Evolutionary conservation across 768 basidiomycete species (phyloP), one percentile per base, ranked within the genome.

Genomic region (Tubosaeta sp.): DNA sequence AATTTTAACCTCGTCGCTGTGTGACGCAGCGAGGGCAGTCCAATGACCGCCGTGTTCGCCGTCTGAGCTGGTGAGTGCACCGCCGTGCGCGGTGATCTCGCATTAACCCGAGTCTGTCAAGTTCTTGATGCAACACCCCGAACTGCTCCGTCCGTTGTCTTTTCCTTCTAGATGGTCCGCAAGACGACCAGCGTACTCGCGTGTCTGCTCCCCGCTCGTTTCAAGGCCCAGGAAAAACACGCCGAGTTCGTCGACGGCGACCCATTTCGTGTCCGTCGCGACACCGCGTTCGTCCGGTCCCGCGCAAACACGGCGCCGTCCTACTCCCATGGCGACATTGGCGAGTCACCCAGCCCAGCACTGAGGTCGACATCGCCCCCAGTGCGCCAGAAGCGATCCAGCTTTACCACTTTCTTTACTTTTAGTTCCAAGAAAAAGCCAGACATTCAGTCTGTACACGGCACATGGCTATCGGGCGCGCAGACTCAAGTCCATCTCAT

Each of bases 251-350:
- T 32, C 31, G 44, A 70, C 17, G 65, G 71, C 25, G 68, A 65
- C 38, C 59, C 62, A 6, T 60, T 68, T 26, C 45, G 70, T 37
- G 60, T 46, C 27, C 5, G 42, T 16, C 48, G 8, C 14, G 27
- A 37, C 29, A 52, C 65, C 9, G 35, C n/a, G 35, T 22, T 22
- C 38, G 19, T 22, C 17, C 71, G 62, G 8, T 67, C 70, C 16
- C 71, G 72, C 25, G 71, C 76, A 6, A 71, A 46, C 33, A 61
- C 46, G 7, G 47, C 46, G 25, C 45, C 45, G 22, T 62, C 41
- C 47, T 71, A 63, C 42, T 67, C 61, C 33, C 65, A 74, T 5
- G 84, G 82, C 29, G 86, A 83, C 25, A 77, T 89, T 19, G 86
- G 86, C 27, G 83, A 85, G 54, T 79, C 84, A 0, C 88, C 88